Conservation (phyloP, 345 rosid species). For the Streptanthus diversifolius region DNA sequence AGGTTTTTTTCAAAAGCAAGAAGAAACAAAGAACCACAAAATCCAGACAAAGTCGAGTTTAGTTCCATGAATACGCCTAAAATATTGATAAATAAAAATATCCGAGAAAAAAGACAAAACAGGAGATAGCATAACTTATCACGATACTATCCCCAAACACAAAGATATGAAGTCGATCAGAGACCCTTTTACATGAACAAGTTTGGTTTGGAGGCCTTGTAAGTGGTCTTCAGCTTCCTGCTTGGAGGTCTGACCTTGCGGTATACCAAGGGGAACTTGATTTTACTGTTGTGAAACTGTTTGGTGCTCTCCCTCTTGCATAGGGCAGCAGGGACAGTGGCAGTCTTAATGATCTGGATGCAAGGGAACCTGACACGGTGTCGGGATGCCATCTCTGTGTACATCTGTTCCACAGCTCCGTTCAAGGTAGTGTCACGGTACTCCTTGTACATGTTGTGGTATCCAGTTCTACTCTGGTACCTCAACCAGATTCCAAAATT, state of each 20-base stretch:
- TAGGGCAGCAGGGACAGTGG: slow-evolving; percentile 52
- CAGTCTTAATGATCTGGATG: slow-evolving; percentile 67
- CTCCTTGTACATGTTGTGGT: slow-evolving; percentile 74
- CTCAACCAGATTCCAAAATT: slow-evolving; percentile 65
- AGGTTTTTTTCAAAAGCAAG: not conserved
- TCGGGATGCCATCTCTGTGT: slow-evolving; percentile 68
- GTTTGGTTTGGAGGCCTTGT: slow-evolving; percentile 73
- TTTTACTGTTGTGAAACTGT: slow-evolving; percentile 64
- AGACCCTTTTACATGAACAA: slow-evolving; percentile 46
- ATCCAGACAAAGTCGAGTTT: slow-evolving; percentile 7
- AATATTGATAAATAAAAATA: slow-evolving; percentile 16
- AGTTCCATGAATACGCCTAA: slow-evolving; percentile 6
- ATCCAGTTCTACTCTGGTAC: slow-evolving; percentile 60
- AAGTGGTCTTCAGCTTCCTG: slow-evolving; percentile 70
- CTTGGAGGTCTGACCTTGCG: slow-evolving; percentile 63
- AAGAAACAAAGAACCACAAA: not conserved
- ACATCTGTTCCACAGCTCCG: slow-evolving; percentile 69
- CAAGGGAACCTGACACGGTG: slow-evolving; percentile 69
- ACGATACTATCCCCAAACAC: slow-evolving; percentile 15
- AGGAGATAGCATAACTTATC: slow-evolving; percentile 1
- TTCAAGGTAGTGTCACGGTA: slow-evolving; percentile 57
- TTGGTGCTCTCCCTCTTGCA: slow-evolving; percentile 73
- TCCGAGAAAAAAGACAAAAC: slow-evolving; percentile 6
- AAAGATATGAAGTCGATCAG: not conserved
- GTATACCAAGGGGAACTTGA: slow-evolving; percentile 64